Base-by-base conservation (phyloP, 805 yeast species). In the Nakazawaea holstii region DNA sequence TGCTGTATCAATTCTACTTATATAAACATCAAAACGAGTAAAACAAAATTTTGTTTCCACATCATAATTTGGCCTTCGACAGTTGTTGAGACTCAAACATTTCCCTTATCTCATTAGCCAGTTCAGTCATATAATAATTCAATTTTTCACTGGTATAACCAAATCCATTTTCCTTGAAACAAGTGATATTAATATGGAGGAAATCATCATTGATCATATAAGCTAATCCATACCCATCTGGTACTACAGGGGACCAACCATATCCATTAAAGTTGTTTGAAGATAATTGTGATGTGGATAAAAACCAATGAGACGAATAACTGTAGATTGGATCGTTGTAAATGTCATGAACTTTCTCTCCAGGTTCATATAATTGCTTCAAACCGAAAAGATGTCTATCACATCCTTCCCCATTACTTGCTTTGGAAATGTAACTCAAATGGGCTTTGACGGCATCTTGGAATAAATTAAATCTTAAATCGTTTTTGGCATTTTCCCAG, bases 181-280 rank as follows among this genome's bases (percentile, higher is more conserved):
- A 78, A 41, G 90, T 83, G 52, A 92, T 82, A 67, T 91, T 92
- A 59, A 94, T 80, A 62, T 90, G 92, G 54, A 90, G 59, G 80
- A 87, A 84, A 56, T 91, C 85, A 50, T 79, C 79, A 73, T 87
- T 90, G 59, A 92, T 75, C 88, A 90, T 88, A 72, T 92, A 92
- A 8, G 96, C 97, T 53, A 88, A 75, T 7, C 98, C 99, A 59
- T 87, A 82, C 8, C 99, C 99, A 52, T 84, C 87, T 60, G 91
- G 96, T 57, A 86, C 82, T 43, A 94, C 98, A 65, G 95, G 96
- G 15, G 96, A 80, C 88, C 90, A 92, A 31, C 99, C 99, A 75
- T 91, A 92, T 39, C 95, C 91, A 63, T 89, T 89, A 68, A 89
- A 87, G 65, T 73, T 73, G 57, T 84, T 87, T 5, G 95, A 85